phyloP scores from a whole-genome alignment of 345 rosid species.

The Pelargonium nanum region DNA sequence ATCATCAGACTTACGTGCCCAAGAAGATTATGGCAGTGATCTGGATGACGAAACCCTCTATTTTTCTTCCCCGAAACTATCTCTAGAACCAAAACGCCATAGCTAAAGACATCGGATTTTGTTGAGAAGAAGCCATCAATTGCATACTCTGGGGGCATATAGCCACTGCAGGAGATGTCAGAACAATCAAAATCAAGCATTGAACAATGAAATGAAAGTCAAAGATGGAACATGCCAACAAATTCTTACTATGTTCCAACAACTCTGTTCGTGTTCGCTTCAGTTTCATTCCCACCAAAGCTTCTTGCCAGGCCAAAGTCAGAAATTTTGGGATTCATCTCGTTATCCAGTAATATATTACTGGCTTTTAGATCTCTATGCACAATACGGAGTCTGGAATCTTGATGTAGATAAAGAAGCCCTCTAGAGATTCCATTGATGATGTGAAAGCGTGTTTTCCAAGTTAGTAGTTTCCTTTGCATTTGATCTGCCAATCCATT shows the following conservation, averaged over 20 bases:
- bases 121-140: conserved; percentile 22
- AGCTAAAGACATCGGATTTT: conserved; percentile 26
- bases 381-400: conserved; percentile 27
- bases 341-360: conserved; percentile 22
- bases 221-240: background rate
- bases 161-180: conserved; percentile 10
- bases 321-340: conserved; percentile 35
- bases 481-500: background rate
- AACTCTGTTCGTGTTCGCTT: conserved; percentile 4
- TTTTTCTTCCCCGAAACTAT: conserved; percentile 17
- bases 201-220: background rate
- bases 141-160: conserved; percentile 30
- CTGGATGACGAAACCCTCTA: conserved; percentile 2
- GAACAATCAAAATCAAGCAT: background rate
- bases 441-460: conserved; percentile 23
- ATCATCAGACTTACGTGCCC: conserved; percentile 16
- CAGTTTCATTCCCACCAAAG: conserved; percentile 22
- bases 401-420: conserved; percentile 37
- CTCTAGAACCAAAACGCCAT: conserved; percentile 23
- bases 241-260: conserved; percentile 3
- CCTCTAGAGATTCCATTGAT: conserved; percentile 31
- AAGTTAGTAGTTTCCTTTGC: conserved; percentile 14
- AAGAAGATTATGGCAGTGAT: conserved; percentile 1
- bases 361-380: conserved; percentile 27
- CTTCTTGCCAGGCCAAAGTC: conserved; percentile 30